Evolutionary conservation across 768 basidiomycete genomes (phyloP), one percentile per base, ranked within the genome.

Genomic region (Psilocybe cubensis): DNA sequence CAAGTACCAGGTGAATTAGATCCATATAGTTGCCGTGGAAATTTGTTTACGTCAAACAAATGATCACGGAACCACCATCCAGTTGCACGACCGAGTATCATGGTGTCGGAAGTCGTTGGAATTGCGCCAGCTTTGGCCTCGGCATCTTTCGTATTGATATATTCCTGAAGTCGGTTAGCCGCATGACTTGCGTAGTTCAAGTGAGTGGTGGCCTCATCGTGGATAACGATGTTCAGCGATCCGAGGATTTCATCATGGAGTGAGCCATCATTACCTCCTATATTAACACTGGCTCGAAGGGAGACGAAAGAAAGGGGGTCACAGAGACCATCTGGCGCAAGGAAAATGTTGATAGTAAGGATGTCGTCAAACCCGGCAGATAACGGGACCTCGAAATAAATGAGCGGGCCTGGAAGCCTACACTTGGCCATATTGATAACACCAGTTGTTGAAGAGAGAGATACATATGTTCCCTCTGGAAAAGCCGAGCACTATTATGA

Each of bases 31-130:
- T 25, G 28, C 7, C 46, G 25, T 7, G 46, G 46, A 28, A 48
- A 48, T 9, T 29, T n/a, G 28, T 48, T 48, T 25, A 28, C n/a
- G 28, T 48, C 20, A 17, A 25, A 25, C 14, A 31, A 29, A 17
- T 14, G 27, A 27, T 48, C 27, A 17, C 46, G 46, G 46, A 48
- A 48, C 46, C 46, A 48, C 46, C 46, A 48, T 17, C 46, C 46
- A 29, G 17, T 48, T 4, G 46, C 46, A 20, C 27, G 11, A 3
- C 23, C 46, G n/a, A n/a, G n/a, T n/a, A n/a, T n/a, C 14, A 28
- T 48, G n/a, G 18, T 28, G 10, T 17, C 10, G 17, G 10, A 14
- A n/a, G 12, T n/a, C 3, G 4, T 17, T 14, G 27, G 27, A 18
- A 20, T 4, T 6, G 12, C 17, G 1, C n/a, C 4, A 6, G 28